These are phyloP conservation scores for Akanthomyces lecanii DNA, from an alignment of 2,329 filamentous ascomycete genomes.

Conservation along the genomic window DNA sequence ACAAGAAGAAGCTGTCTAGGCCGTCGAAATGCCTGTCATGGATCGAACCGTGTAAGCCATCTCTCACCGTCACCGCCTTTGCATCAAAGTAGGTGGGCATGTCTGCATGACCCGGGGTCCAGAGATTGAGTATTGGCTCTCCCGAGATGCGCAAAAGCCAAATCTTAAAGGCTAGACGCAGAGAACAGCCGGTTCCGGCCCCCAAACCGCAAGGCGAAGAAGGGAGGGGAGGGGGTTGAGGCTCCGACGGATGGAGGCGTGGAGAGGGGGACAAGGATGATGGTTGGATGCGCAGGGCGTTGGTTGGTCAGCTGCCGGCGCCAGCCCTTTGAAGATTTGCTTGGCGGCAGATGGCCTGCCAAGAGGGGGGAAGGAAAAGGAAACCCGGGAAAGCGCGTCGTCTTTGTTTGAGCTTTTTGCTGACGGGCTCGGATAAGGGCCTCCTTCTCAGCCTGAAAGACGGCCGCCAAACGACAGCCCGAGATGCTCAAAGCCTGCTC, in stretches of 20 bases:
- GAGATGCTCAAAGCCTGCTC: neutral
- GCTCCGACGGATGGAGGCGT: slow-evolving; percentile 14
- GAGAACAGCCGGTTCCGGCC: neutral
- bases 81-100: too few relatives aligned
- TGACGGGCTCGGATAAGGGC: neutral
- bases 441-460: too few relatives aligned
- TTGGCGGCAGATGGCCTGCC: neutral
- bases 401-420: neutral
- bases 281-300: neutral
- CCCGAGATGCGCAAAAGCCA: too few relatives aligned
- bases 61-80: too few relatives aligned
- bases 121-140: too few relatives aligned
- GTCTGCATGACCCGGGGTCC: too few relatives aligned
- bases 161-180: neutral
- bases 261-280: neutral
- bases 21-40: too few relatives aligned
- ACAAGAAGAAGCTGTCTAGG: neutral
- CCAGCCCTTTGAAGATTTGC: neutral
- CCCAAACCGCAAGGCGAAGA: neutral
- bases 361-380: too few relatives aligned
- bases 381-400: neutral
- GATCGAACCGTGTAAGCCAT: too few relatives aligned
- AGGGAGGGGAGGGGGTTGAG: neutral
- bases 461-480: neutral
- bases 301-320: slow-evolving; percentile 9